Evolutionary conservation across 2,329 filamentous ascomycete species (phyloP), one percentile per base, ranked within the genome.

Genomic region (Curvularia sp.): DNA sequence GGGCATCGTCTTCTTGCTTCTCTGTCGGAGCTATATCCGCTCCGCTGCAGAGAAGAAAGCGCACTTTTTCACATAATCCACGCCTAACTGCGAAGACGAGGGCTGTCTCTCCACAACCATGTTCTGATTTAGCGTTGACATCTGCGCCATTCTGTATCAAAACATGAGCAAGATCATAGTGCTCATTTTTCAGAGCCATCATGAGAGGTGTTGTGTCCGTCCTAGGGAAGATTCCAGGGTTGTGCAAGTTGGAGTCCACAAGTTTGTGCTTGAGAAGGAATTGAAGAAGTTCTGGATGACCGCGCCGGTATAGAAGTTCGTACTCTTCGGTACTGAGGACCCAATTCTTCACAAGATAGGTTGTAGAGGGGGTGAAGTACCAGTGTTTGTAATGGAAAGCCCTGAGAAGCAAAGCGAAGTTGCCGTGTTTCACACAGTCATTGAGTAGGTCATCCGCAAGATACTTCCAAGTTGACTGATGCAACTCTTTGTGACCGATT

Each of bases 151-250:
- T 22, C 9, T 52, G 31, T 3, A 57, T 4, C 12, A 57, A 38
- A 13, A 57, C 42, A 5, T 13, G 42, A n/a, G 49, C 49, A 31
- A 52, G 42, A 26, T 52, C 54, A 35, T 48, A 48, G 12, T 49
- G 54, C 18, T 41, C 35, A 6, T 48, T 7, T 48, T 7, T 12
- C 9, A 24, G 52, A 7, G 33, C 42, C 5, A 57, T 6, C 20
- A 28, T 28, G 13, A 57, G 49, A 28, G 54, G 49, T 20, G 54
- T 48, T 4, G 9, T 18, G 18, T 18, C 18, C 18, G 18, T 18
- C 18, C 18, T 18, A 1, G 1, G 18, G 18, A 1, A 1, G 18
- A 1, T 18, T 18, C 18, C 18, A 18, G 18, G 18, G 18, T 1
- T 18, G 18, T 15, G 15, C 5, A 30, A 10, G 2, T 41, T 4